Evolutionary conservation across 768 basidiomycete species (phyloP).

Genomic region (Panellus pusillus): DNA sequence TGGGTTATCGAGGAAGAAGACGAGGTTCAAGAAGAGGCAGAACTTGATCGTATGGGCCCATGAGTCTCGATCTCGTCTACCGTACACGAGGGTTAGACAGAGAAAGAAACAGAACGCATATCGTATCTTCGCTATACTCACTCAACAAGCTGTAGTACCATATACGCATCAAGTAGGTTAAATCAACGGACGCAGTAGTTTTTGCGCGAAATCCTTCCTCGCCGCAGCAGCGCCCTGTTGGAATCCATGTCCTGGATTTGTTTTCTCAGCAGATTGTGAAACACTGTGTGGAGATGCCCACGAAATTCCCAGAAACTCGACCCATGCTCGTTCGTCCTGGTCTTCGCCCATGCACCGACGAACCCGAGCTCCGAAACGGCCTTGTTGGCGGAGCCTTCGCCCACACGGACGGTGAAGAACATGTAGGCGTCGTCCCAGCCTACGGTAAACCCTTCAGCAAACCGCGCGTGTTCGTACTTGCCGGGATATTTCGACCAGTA

Average conservation of each 20-base stretch:
- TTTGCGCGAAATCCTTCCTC: slow-evolving; percentile 33
- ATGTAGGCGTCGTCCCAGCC: slow-evolving; percentile 74
- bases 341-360: slow-evolving; percentile 55
- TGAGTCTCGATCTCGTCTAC: no score
- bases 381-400: slow-evolving; percentile 1
- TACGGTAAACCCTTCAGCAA: slow-evolving; percentile 59
- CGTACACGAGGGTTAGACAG: no score
- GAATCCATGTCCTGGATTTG: slow-evolving; percentile 55
- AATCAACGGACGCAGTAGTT: slow-evolving; percentile 26
- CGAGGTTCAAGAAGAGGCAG: background rate
- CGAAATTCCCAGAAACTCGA: slow-evolving; percentile 67
- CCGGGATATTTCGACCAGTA: slow-evolving; percentile 53
- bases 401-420: slow-evolving; percentile 42
- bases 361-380: slow-evolving; percentile 63
- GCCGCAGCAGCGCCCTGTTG: slow-evolving; percentile 53
- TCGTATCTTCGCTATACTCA: no score
- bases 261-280: background rate
- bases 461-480: slow-evolving; percentile 66
- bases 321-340: slow-evolving; percentile 45
- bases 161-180: background rate
- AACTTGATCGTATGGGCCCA: no score
- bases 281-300: slow-evolving; percentile 26
- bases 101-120: no score
- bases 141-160: no score
- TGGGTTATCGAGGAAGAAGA: slow-evolving; percentile 9